phyloP scores from a whole-genome alignment of 2,329 filamentous ascomycete species.

The Botrytis fabae region DNA sequence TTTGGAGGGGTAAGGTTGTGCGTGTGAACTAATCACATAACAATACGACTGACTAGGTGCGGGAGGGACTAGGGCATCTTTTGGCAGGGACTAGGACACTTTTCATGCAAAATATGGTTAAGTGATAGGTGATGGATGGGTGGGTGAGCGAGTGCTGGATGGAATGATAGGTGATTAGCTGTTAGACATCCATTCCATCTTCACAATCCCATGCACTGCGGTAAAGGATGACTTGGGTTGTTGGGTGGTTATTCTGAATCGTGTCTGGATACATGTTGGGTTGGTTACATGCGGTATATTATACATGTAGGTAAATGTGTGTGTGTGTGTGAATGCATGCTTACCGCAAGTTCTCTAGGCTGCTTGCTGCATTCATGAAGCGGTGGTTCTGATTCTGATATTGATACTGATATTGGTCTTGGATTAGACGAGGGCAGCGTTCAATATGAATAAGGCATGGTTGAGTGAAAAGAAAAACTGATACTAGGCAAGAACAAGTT shows the following conservation, averaged over 20 bases:
- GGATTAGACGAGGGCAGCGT: neutral
- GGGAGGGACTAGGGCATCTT: conserved; percentile 9
- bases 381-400: neutral
- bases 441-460: neutral
- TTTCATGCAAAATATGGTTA: conserved; percentile 1
- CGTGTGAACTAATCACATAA: conserved; percentile 3
- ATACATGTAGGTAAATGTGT: neutral
- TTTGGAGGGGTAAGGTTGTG: conserved; percentile 12
- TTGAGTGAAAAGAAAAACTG: neutral
- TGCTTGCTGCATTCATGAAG: neutral
- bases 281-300: neutral
- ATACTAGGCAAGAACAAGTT: neutral
- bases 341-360: neutral
- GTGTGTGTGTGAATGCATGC: neutral
- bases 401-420: neutral
- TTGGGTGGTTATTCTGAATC: conserved; percentile 9
- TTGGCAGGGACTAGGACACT: neutral
- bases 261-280: neutral
- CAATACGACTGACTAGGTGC: neutral
- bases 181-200: neutral
- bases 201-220: neutral
- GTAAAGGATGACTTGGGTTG: neutral
- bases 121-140: neutral
- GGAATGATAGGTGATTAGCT: neutral
- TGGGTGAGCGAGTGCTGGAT: neutral